phyloP scores from a whole-genome alignment of 2,329 filamentous ascomycete genomes.

The Monosporascus sp. region DNA sequence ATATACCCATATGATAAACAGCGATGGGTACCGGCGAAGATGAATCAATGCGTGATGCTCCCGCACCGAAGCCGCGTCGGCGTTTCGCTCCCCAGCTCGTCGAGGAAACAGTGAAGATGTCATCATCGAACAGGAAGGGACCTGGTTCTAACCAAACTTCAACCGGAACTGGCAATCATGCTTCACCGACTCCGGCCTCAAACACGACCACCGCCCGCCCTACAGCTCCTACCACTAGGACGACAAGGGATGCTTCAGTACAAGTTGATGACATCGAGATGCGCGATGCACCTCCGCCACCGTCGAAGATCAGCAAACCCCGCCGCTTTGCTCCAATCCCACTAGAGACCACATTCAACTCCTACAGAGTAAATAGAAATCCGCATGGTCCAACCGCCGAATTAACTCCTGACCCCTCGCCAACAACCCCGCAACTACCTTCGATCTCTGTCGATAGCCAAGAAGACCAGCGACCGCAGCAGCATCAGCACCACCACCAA shows the following conservation, averaged over 20 bases:
- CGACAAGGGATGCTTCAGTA: slow-evolving; percentile 23
- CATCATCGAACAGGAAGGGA: slow-evolving; percentile 15
- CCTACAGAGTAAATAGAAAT: slow-evolving; percentile 42
- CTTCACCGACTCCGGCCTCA: not conserved
- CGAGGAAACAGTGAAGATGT: slow-evolving; percentile 25
- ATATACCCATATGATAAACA: not conserved
- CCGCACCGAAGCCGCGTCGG: slow-evolving; percentile 22
- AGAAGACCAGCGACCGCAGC: slow-evolving; percentile 16
- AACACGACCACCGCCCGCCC: slow-evolving; percentile 11
- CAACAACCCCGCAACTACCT: slow-evolving; percentile 41
- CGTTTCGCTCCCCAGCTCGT: slow-evolving; percentile 29
- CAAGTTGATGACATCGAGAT: slow-evolving; percentile 22
- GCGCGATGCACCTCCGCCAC: slow-evolving; percentile 15
- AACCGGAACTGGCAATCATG: not conserved
- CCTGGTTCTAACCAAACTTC: not conserved
- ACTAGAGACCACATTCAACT: slow-evolving; percentile 65
- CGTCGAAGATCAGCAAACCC: slow-evolving; percentile 9
- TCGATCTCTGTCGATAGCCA: slow-evolving; percentile 6
- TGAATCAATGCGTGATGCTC: slow-evolving; percentile 20
- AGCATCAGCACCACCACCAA: slow-evolving; percentile 6
- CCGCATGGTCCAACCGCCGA: slow-evolving; percentile 50
- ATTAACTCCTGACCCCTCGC: slow-evolving; percentile 48
- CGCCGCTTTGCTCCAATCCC: slow-evolving; percentile 63
- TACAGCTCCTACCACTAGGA: slow-evolving; percentile 11
- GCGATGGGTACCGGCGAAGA: slow-evolving; percentile 20